A percentile compares a stretch with the other conserved stretches of the same genome.
Evolutionary conservation across 108 stramenopile genomes (phyloP).

Genomic region (Cafeteria roenbergensis): DNA sequence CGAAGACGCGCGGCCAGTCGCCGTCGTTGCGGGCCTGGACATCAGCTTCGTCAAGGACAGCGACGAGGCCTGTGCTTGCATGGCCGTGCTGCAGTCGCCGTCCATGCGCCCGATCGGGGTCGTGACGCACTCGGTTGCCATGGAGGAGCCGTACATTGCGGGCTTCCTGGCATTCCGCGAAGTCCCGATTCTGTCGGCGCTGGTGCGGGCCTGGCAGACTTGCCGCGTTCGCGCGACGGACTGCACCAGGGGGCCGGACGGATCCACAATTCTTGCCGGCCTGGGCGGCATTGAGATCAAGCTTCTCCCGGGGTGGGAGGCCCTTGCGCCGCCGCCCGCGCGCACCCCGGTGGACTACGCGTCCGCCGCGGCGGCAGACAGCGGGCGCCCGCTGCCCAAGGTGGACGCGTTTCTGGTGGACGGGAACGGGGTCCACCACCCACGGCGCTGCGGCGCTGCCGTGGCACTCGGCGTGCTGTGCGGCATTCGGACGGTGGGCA

Average conservation of each 20-base stretch:
- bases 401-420: conserved; percentile 26
- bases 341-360: no score
- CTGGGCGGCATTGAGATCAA: no score
- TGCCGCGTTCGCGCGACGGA: background rate
- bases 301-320: no score
- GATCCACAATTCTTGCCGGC: no score
- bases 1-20: no score
- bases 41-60: conserved; percentile 29
- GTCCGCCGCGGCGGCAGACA: no score
- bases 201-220: conserved; percentile 15
- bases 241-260: background rate
- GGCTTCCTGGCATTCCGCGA: conserved; percentile 34
- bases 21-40: conserved; percentile 25
- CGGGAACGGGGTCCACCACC: conserved; percentile 27
- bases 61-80: conserved; percentile 26
- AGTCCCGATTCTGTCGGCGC: conserved; percentile 18
- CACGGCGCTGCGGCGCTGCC: conserved; percentile 23
- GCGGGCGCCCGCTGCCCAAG: background rate
- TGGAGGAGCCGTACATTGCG: conserved; percentile 26
- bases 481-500: conserved; percentile 22
- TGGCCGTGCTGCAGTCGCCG: conserved; percentile 22
- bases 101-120: conserved; percentile 4
- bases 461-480: conserved; percentile 23
- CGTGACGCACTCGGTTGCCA: conserved; percentile 10
- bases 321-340: no score